Conservation (phyloP, 768 basidiomycete species). For the Termitomyces sp. region DNA sequence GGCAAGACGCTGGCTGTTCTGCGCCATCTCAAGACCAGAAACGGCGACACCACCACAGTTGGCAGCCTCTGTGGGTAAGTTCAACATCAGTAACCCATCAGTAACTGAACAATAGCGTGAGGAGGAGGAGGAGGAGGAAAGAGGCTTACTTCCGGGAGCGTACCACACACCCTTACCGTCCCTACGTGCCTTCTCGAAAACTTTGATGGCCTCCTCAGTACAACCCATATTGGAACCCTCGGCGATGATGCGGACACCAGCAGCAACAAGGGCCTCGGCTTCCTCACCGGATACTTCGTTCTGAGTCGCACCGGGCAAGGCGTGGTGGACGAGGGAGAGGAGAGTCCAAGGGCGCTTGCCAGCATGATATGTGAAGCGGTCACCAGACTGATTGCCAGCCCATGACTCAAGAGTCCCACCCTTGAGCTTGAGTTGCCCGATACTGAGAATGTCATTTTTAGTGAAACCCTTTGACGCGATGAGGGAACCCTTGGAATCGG, state of each 20-base stretch:
- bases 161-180: constrained; percentile 55
- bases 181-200: constrained; percentile 61
- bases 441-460: constrained; percentile 44
- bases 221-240: constrained; percentile 80
- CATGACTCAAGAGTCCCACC: constrained; percentile 41
- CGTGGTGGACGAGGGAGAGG: constrained; percentile 56
- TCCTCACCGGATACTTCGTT: constrained; percentile 68
- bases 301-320: constrained; percentile 65
- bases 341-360: constrained; percentile 64
- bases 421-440: constrained; percentile 50
- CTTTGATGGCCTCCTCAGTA: constrained; percentile 65
- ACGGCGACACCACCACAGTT: constrained; percentile 77
- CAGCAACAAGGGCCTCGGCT: constrained; percentile 62
- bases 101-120: not conserved
- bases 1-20: constrained; percentile 63
- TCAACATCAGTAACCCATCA: constrained; percentile 16
- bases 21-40: constrained; percentile 76
- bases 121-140: not conserved
- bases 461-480: constrained; percentile 56
- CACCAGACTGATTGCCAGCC: constrained; percentile 21
- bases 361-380: constrained; percentile 44
- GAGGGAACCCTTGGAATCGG: constrained; percentile 69
- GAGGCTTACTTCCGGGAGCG: constrained; percentile 63
- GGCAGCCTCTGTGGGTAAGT: constrained; percentile 34
- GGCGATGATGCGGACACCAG: constrained; percentile 65